These are phyloP conservation scores for Colletotrichum orbiculare DNA, from an alignment of 2,329 filamentous ascomycete genomes.

Conservation along the genomic window DNA sequence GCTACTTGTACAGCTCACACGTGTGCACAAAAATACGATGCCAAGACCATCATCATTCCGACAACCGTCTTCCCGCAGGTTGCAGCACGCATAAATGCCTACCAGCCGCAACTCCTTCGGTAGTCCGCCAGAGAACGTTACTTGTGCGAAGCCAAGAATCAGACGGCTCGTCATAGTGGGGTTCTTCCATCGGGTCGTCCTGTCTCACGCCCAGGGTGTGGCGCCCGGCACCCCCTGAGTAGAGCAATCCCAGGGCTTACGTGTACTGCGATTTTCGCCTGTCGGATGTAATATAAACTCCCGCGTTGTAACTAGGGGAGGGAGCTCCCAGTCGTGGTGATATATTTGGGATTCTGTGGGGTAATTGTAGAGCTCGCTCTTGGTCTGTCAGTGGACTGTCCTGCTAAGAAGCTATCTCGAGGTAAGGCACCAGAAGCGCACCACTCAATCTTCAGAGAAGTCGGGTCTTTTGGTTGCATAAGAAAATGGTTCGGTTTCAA, in stretches of 20 bases:
- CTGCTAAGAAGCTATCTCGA: no score
- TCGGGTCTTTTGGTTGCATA: no score
- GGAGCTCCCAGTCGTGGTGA: conserved; percentile 13
- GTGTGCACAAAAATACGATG: conserved; percentile 22
- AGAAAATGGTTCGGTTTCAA: no score
- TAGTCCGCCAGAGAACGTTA: conserved; percentile 10
- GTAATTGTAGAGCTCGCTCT: neutral
- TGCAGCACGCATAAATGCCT: neutral
- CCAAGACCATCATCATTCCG: conserved; percentile 19
- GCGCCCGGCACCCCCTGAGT: no score
- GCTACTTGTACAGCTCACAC: neutral
- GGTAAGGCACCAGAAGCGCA: no score
- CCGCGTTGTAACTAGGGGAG: neutral
- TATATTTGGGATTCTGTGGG: conserved; percentile 29
- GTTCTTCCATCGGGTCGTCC: neutral
- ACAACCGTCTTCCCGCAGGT: neutral
- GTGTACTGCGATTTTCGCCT: neutral
- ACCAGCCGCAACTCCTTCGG: conserved; percentile 14
- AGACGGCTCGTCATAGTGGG: conserved; percentile 29
- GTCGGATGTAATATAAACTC: conserved; percentile 20
- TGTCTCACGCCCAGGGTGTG: conserved; percentile 11
- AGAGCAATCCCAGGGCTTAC: no score
- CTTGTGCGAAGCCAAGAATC: conserved; percentile 15
- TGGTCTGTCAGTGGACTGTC: conserved; percentile 8
- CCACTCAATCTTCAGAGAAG: no score